Conservation (phyloP, 257 asterid genomes). For the Ocimum tenuiflorum region DNA sequence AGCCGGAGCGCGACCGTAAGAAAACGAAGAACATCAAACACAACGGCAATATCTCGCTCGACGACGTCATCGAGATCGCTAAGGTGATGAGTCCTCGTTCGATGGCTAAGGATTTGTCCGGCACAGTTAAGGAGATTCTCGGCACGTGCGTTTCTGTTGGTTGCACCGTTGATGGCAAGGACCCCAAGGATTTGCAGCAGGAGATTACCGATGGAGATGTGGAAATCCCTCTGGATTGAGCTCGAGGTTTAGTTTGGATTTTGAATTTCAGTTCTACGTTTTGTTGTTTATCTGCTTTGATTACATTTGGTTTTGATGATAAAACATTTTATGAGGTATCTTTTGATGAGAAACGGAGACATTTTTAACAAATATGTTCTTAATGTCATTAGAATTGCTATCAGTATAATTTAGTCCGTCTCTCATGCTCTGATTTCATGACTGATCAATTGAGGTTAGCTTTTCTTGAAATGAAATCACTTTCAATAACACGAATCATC, state of each 20-base stretch:
- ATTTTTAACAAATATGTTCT: neutral
- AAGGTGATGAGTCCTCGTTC: no score
- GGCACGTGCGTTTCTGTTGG: no score
- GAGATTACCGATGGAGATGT: conserved; percentile 57
- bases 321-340: neutral
- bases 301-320: neutral
- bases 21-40: no score
- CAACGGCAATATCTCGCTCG: no score
- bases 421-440: neutral
- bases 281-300: conserved; percentile 8
- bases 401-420: neutral
- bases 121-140: no score
- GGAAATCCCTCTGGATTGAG: conserved; percentile 44
- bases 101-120: no score
- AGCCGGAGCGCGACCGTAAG: no score
- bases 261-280: neutral
- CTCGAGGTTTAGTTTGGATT: conserved; percentile 10
- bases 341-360: neutral
- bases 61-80: no score
- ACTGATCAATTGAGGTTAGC: no score
- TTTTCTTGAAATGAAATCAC: no score
- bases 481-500: no score
- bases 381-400: conserved; percentile 7
- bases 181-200: conserved; percentile 63
- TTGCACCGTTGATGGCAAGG: conserved; percentile 62